Base-by-base conservation (phyloP, 2,329 filamentous ascomycete species). In the Cordyceps fumosorosea region DNA sequence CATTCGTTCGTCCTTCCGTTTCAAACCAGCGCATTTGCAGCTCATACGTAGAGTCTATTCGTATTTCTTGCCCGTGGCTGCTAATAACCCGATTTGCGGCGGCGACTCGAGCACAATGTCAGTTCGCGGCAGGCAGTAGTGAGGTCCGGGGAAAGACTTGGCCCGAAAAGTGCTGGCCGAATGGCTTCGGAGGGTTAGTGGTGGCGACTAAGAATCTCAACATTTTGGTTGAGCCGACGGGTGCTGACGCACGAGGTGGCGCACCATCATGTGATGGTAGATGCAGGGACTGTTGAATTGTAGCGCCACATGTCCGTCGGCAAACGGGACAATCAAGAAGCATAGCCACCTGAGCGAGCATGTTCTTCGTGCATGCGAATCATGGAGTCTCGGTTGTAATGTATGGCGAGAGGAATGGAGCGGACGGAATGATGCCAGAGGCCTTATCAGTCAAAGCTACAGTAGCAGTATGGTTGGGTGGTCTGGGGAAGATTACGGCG, bases 171-270 rank as follows among this genome's bases (percentile, higher is more conserved):
- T 16, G 26, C 5, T 32, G 18, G 18, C 26, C 34, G 40, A 44
- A 5, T 44, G 12, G 40, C 14, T 16, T 40, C 34, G 40, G 18
- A 18, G 2, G 11, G 37, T 11, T 14, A 22, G 42, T 14, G n/a
- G 11, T 20, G 22, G 37, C 20, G 32, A 34, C 26, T 6, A 40
- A 20, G 18, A 26, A 34, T 60, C 57, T 54, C 57, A 60, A 60
- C 57, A 54, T 26, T 60, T 60, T 53, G 32, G 37, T 18, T 62
- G 40, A 37, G 40, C 40, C 16, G 48, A 32, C 37, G 22, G 29
- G 12, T 44, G 47, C 47, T 42, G 50, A 52, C 54, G 50, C 55
- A 65, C 54, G 58, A 62, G 48, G 64, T 60, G 64, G 62, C 64
- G 62, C 55, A 45, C 24, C 57, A 61, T 61, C 57, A 61, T 61